These are phyloP conservation scores for Rhododendron griersonianum DNA, from an alignment of 148 eudicot genomes.

Conservation along the genomic window DNA sequence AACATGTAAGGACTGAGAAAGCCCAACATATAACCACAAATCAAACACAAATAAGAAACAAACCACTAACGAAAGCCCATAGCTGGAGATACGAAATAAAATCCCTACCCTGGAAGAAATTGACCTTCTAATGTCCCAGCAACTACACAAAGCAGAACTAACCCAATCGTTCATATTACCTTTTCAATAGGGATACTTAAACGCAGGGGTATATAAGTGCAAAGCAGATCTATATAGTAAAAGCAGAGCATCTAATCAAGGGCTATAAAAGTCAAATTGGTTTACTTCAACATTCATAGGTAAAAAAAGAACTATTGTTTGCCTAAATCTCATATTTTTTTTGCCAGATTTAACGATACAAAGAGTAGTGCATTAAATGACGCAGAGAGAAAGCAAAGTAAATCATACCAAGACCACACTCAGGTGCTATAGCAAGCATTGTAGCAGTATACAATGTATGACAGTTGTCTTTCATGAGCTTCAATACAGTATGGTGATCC, in stretches of 20 bases:
- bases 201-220: not conserved
- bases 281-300: not conserved
- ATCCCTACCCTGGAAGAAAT: not conserved
- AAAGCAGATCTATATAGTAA: not conserved
- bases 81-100: not conserved
- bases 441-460: not conserved
- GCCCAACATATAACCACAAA: not conserved
- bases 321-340: too few relatives aligned
- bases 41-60: not conserved
- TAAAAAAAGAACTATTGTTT: too few relatives aligned
- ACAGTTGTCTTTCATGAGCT: not conserved
- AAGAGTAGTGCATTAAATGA: not conserved
- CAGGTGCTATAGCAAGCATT: not conserved
- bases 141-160: not conserved
- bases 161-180: not conserved
- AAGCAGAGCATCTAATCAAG: not conserved
- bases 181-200: too few relatives aligned
- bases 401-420: not conserved
- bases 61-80: not conserved
- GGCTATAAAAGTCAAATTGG: not conserved
- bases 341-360: too few relatives aligned
- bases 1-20: not conserved
- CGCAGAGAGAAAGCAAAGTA: not conserved
- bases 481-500: not conserved
- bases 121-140: not conserved